Evolutionary conservation across 805 yeast species (phyloP).

Genomic region (Nakazawaea peltata): DNA sequence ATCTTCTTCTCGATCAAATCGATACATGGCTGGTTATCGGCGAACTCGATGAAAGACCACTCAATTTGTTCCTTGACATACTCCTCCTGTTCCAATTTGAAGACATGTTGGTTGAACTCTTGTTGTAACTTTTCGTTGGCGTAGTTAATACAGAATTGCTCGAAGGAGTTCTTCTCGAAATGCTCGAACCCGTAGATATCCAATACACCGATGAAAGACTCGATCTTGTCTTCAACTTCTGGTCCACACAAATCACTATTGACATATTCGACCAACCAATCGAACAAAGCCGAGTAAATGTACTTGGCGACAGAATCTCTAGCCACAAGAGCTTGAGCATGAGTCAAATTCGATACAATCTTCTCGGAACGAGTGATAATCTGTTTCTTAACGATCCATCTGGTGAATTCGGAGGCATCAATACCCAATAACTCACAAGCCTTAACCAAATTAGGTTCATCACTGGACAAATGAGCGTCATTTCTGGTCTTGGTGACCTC

Average conservation of each 20-base stretch:
- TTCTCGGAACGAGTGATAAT: conserved; percentile 89
- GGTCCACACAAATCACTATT: conserved; percentile 78
- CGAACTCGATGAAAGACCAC: conserved; percentile 93
- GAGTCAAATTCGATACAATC: conserved; percentile 74
- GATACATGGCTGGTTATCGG: conserved; percentile 96
- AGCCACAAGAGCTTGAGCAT: conserved; percentile 80
- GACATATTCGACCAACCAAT: conserved; percentile 86
- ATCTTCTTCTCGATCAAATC: conserved; percentile 81
- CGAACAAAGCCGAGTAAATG: conserved; percentile 86
- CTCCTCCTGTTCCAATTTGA: conserved; percentile 95
- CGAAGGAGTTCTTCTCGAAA: conserved; percentile 88
- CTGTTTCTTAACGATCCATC: conserved; percentile 91
- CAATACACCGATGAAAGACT: conserved; percentile 86
- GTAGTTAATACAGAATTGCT: conserved; percentile 94
- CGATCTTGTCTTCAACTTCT: conserved; percentile 48
- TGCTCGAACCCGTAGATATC: conserved; percentile 98
- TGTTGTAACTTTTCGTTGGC: conserved; percentile 97
- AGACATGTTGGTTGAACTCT: conserved; percentile 95
- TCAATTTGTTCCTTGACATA: conserved; percentile 87
- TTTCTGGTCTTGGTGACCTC: conserved; percentile 77
- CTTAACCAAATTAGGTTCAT: conserved; percentile 76
- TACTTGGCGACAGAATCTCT: conserved; percentile 96
- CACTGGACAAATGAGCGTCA: conserved; percentile 73
- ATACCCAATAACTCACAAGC: conserved; percentile 83
- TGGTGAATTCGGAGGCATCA: conserved; percentile 64